phyloP scores from a whole-genome alignment of 352 stramenopile genomes.

The Globisporangium cylindrosporum region DNA sequence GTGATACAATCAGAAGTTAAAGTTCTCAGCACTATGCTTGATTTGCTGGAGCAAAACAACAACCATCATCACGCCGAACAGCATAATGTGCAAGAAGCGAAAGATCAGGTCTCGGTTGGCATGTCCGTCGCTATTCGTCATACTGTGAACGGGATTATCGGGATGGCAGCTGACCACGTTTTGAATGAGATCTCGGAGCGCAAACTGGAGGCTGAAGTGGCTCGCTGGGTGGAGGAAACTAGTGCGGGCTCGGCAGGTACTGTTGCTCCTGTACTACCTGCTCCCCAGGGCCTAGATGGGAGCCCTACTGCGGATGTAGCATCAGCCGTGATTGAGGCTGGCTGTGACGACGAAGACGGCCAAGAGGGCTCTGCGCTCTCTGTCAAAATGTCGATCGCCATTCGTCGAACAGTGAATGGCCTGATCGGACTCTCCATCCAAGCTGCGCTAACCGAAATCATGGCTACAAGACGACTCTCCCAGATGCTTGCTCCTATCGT shows the following conservation, averaged over 20 bases:
- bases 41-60: neutral
- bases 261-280: neutral
- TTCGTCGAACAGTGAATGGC: conserved; percentile 32
- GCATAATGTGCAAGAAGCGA: neutral
- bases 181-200: conserved; percentile 15
- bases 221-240: neutral
- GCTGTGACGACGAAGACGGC: too few relatives aligned
- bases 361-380: conserved; percentile 19
- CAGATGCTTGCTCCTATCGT: conserved; percentile 19
- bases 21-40: neutral
- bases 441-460: conserved; percentile 28
- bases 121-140: conserved; percentile 31
- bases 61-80: neutral
- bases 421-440: conserved; percentile 48
- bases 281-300: neutral
- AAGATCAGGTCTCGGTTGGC: conserved; percentile 20
- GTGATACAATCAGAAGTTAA: neutral
- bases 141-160: conserved; percentile 33
- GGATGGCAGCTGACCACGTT: conserved; percentile 17
- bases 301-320: neutral
- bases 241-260: neutral
- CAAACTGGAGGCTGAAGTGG: conserved; percentile 15
- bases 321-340: neutral
- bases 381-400: conserved; percentile 38
- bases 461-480: conserved; percentile 21